Percentiles rank a stretch among this genome's conserved stretches.
phyloP scores from a whole-genome alignment of 495 filamentous ascomycete genomes.

The Neurospora sp. region DNA sequence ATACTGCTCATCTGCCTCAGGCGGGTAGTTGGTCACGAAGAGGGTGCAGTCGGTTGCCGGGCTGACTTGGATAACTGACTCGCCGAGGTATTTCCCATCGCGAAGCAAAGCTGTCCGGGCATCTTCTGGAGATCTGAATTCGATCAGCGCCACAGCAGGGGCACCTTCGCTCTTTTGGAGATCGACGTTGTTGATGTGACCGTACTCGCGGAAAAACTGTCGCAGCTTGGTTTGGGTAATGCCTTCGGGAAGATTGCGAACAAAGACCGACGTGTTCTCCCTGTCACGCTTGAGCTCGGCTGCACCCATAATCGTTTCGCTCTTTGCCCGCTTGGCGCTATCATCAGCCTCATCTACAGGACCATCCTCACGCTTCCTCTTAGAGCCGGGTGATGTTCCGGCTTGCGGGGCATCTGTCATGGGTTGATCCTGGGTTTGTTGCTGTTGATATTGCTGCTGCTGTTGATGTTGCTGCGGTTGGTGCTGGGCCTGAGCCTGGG shows the following conservation, averaged over 20 bases:
- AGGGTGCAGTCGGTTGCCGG: constrained; percentile 67
- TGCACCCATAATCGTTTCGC: constrained; percentile 28
- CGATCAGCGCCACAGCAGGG: constrained; percentile 65
- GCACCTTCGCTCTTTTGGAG: constrained; percentile 47
- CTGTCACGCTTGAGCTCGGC: constrained; percentile 61
- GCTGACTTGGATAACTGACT: constrained; percentile 58
- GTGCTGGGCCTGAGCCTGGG: constrained; percentile 10
- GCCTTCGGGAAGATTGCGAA: constrained; percentile 60
- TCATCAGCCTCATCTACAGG: constrained; percentile 33
- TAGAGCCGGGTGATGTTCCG: constrained; percentile 32
- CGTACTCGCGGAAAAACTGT: constrained; percentile 85
- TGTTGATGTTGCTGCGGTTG: not conserved
- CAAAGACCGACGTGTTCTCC: constrained; percentile 77
- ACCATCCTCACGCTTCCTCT: constrained; percentile 58
- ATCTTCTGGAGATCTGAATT: constrained; percentile 74
- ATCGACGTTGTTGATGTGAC: constrained; percentile 67
- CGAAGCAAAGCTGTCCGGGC: constrained; percentile 69
- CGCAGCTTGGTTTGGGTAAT: constrained; percentile 63
- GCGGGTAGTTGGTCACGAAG: constrained; percentile 86
- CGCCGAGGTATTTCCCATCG: constrained; percentile 65
- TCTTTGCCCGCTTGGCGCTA: constrained; percentile 50
- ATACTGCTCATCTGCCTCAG: constrained; percentile 70
- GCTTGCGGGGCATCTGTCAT: constrained; percentile 16
- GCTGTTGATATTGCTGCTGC: not conserved
- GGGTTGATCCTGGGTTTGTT: constrained; percentile 16